phyloP scores from a whole-genome alignment of 345 rosid genomes.

The Triadica sebifera region DNA sequence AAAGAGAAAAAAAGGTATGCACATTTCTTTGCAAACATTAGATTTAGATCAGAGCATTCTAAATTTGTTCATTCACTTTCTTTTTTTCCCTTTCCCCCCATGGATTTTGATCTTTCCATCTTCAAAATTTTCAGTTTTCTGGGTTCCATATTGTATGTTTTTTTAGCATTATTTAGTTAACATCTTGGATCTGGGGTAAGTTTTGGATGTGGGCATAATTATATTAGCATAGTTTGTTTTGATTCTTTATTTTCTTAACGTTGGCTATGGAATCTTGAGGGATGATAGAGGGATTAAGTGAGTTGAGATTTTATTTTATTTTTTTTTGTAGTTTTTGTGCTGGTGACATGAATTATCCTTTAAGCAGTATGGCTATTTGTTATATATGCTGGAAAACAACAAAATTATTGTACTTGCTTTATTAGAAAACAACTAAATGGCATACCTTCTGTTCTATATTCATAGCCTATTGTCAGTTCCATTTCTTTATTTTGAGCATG shows the following conservation, averaged over 20 bases:
- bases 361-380: too few species aligned
- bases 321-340: too few species aligned
- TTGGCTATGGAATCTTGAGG: not conserved
- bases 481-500: not conserved
- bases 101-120: not conserved
- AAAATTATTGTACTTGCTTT: too few species aligned
- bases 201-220: not conserved
- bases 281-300: too few species aligned
- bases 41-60: not conserved
- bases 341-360: too few species aligned
- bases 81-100: too few species aligned
- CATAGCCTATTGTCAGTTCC: not conserved
- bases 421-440: too few species aligned
- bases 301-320: not conserved
- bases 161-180: not conserved
- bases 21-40: too few species aligned
- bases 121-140: not conserved
- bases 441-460: too few species aligned
- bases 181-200: not conserved
- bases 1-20: not conserved
- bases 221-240: not conserved
- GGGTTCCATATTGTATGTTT: not conserved
- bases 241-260: not conserved
- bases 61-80: not conserved
- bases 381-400: too few species aligned